Evolutionary conservation across 2,329 filamentous ascomycete genomes (phyloP).

Genomic region (Hymenotorrendiella dingleyae): DNA sequence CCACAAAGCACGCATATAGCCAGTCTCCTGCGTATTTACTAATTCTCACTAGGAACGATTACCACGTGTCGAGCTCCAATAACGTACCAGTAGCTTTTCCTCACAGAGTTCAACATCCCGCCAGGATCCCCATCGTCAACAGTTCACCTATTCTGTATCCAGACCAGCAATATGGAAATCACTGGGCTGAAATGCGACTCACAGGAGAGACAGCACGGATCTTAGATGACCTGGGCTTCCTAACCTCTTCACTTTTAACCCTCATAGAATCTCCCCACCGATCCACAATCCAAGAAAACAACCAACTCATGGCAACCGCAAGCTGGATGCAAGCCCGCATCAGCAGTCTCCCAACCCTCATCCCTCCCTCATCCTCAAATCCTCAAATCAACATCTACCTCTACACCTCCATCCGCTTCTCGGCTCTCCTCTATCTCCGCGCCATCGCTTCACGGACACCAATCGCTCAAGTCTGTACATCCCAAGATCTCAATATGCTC

Average conservation of each 20-base stretch:
- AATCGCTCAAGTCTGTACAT: conserved; percentile 24
- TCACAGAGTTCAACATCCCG: conserved; percentile 33
- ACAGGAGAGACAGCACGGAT: conserved; percentile 18
- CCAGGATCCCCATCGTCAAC: conserved; percentile 35
- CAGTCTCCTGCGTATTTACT: no score
- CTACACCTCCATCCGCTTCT: conserved; percentile 22
- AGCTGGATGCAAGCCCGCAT: conserved; percentile 21
- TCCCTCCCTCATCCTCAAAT: background rate
- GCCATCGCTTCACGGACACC: conserved; percentile 23
- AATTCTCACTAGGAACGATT: conserved; percentile 44
- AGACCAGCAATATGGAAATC: background rate
- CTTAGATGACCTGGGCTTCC: conserved; percentile 28
- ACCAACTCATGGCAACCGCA: conserved; percentile 21
- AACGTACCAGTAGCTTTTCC: conserved; percentile 40
- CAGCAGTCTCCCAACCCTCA: conserved; percentile 5
- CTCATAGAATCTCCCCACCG: background rate
- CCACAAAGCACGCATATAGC: no score
- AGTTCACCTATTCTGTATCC: conserved; percentile 43
- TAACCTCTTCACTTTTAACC: conserved; percentile 21
- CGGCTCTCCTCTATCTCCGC: conserved; percentile 25
- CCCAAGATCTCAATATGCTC: conserved; percentile 15
- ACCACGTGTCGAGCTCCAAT: conserved; percentile 42
- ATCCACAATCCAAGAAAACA: background rate
- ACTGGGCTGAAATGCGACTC: conserved; percentile 11
- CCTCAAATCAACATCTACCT: conserved; percentile 9